Conservation (phyloP, 1,139 yeast genomes). For the Yamadazyma atmosphaerica region DNA sequence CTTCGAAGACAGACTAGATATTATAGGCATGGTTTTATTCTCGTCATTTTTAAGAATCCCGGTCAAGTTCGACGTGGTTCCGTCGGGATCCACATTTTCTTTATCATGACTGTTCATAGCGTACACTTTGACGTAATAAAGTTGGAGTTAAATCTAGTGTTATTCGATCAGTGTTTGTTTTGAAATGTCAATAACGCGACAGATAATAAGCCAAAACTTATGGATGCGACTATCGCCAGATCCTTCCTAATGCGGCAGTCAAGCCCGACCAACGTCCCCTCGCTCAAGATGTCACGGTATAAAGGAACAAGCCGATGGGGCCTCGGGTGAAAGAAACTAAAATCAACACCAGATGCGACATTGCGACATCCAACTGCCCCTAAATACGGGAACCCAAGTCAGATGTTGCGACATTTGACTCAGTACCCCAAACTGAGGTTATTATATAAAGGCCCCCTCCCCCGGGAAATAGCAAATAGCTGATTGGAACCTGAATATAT, state of each 20-base stretch:
- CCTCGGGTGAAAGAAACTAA: slow-evolving; percentile 2
- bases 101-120: slow-evolving; percentile 10
- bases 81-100: slow-evolving; percentile 17
- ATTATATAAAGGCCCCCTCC: slow-evolving; percentile 3
- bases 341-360: background rate
- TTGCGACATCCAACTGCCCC: background rate
- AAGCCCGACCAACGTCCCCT: background rate
- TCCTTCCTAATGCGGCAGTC: background rate
- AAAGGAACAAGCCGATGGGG: background rate
- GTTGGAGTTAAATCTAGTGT: no score
- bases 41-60: slow-evolving; percentile 11
- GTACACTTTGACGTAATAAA: no score
- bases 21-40: slow-evolving; percentile 9
- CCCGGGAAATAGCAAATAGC: no score
- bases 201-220: no score
- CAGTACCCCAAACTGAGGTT: background rate
- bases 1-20: slow-evolving; percentile 6
- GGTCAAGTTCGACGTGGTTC: slow-evolving; percentile 2
- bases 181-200: no score
- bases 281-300: background rate
- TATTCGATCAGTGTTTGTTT: no score
- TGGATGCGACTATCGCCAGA: no score
- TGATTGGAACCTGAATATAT: no score
- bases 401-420: background rate
- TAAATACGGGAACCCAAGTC: background rate